Base-by-base conservation (phyloP, 768 basidiomycete species). In the Suillus plorans region DNA sequence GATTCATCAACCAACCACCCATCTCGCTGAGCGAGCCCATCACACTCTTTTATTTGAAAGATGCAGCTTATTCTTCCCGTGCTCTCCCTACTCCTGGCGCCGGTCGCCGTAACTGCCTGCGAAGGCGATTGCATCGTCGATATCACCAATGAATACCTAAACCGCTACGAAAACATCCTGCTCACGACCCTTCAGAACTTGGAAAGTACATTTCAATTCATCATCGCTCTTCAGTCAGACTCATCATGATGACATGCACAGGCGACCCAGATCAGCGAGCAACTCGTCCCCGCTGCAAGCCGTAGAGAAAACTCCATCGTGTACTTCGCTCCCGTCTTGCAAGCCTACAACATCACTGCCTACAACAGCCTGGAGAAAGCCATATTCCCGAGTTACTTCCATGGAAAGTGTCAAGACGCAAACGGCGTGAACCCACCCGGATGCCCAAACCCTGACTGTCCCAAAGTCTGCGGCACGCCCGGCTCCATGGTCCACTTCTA, bases 381-480 rank as follows among this genome's bases (percentile, higher is more conserved):
- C n/a, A 87, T 92, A 64, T 92, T 92, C 67, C 85, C 86, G 6
- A 71, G 76, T n/a, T 85, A 78, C 76, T 93, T 93, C 73, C 91
- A 92, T 67, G 91, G 91, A 63, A 92, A 90, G 75, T 92, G 91
- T 69, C 83, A 84, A 71, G 70, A 70, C 57, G 68, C 79, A 28
- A 78, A 84, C 52, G 85, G 85, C 49, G 76, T 80, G 63, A 84
- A 89, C 47, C 91, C 90, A 18, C 61, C 77, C 2, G 91, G 91
- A 28, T 92, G 91, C 69, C 91, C 91, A 10, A 90, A 92, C 68
- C 89, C 90, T 42, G 86, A 92, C 70, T 93, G 91, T 72, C 85
- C 89, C 25, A 84, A 91, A 63, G 84, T 91, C 39, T 92, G 91
- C 67, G 90, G 91, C 70, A 92, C 91, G 6, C 89, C 91, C n/a